These are phyloP conservation scores for Zygotorulaspora danielsina DNA, from an alignment of 805 yeast genomes.

Conservation along the genomic window DNA sequence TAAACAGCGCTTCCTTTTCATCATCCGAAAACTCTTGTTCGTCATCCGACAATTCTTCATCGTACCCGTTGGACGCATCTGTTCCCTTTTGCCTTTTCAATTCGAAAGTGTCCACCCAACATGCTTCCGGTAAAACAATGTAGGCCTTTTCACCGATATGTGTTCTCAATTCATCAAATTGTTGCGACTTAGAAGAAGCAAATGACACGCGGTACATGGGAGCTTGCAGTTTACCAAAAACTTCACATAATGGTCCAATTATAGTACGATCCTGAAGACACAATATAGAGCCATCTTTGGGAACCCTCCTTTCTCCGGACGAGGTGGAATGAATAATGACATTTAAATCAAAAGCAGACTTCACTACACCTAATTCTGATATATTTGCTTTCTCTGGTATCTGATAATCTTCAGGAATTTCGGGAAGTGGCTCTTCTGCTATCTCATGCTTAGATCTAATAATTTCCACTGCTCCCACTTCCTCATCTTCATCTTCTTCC, in stretches of 20 bases:
- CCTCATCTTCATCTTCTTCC: constrained; percentile 42
- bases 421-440: constrained; percentile 60
- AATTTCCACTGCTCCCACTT: constrained; percentile 52
- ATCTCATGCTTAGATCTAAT: constrained; percentile 77
- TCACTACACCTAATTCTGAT: constrained; percentile 65
- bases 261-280: constrained; percentile 68
- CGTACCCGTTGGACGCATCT: constrained; percentile 92
- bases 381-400: constrained; percentile 60
- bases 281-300: constrained; percentile 75
- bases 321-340: constrained; percentile 64
- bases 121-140: constrained; percentile 77
- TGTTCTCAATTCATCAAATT: constrained; percentile 27
- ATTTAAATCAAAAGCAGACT: constrained; percentile 65
- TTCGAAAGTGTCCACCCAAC: constrained; percentile 70
- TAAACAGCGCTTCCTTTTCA: constrained; percentile 74
- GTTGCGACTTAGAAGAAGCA: constrained; percentile 17
- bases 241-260: constrained; percentile 78
- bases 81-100: constrained; percentile 74
- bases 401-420: constrained; percentile 60
- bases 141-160: constrained; percentile 55
- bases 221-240: constrained; percentile 78
- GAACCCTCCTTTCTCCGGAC: constrained; percentile 80
- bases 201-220: constrained; percentile 80
- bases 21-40: constrained; percentile 96
- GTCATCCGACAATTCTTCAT: constrained; percentile 88